phyloP scores from a whole-genome alignment of 306 rosid species.

The Lotus japonicus region DNA sequence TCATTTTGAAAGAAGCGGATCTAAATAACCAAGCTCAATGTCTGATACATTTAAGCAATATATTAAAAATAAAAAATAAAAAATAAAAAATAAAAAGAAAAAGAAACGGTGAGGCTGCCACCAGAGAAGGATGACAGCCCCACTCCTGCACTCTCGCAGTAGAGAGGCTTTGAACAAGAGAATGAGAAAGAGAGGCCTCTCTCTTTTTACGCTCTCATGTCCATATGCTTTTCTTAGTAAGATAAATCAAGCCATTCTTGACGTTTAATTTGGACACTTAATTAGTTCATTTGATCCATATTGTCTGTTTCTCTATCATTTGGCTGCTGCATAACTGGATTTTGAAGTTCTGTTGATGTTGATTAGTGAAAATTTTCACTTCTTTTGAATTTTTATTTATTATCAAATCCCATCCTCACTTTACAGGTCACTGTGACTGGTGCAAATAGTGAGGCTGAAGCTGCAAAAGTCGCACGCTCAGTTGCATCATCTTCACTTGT shows the following conservation, averaged over 20 bases:
- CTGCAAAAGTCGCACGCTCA: conserved; percentile 89
- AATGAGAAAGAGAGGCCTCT: background rate
- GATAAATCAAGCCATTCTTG: background rate
- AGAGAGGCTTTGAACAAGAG: background rate
- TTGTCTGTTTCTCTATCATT: conserved; percentile 8
- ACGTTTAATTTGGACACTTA: background rate
- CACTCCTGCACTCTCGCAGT: background rate
- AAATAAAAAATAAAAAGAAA: background rate
- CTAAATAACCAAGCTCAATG: background rate
- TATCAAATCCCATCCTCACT: conserved; percentile 14
- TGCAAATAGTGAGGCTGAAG: conserved; percentile 69
- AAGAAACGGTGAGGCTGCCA: background rate
- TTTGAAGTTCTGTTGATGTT: background rate
- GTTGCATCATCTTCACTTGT: conserved; percentile 85
- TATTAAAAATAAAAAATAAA: background rate
- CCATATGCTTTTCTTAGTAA: background rate
- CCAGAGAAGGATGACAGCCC: background rate
- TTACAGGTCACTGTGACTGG: conserved; percentile 71
- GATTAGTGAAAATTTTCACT: background rate
- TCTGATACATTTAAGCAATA: background rate
- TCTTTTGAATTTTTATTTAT: background rate
- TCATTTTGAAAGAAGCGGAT: too few species aligned
- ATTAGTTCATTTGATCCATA: background rate
- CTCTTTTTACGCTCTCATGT: background rate
- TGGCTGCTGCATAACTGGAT: background rate